phyloP scores from a whole-genome alignment of 352 stramenopile species.

The Globisporangium paroecandrum region DNA sequence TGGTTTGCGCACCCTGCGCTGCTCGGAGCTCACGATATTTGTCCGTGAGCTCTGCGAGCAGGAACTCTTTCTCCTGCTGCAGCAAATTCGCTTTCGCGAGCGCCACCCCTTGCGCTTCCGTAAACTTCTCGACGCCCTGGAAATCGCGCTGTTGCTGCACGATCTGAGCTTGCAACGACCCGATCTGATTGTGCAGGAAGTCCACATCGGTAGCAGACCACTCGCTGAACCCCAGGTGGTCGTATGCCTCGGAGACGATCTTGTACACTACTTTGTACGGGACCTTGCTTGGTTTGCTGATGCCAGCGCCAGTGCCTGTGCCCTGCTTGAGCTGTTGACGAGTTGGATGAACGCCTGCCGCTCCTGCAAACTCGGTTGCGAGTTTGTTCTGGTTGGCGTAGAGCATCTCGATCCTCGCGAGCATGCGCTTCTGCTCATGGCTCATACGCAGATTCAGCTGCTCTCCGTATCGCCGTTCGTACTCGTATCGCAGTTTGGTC shows the following conservation, averaged over 20 bases:
- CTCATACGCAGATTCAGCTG: conserved; percentile 53
- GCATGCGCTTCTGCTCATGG: conserved; percentile 49
- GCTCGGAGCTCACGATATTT: conserved; percentile 38
- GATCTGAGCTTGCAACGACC: conserved; percentile 19
- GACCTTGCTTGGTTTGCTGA: conserved; percentile 4
- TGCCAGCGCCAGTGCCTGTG: conserved; percentile 12
- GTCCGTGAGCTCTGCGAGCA: conserved; percentile 47
- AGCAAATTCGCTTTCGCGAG: conserved; percentile 38
- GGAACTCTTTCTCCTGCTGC: conserved; percentile 53
- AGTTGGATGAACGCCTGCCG: background rate
- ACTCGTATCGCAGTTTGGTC: conserved; percentile 39
- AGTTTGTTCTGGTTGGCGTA: conserved; percentile 19
- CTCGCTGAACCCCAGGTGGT: conserved; percentile 41
- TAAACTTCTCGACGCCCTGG: conserved; percentile 10
- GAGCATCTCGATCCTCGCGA: conserved; percentile 49
- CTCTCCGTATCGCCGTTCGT: conserved; percentile 46
- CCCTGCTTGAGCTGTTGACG: conserved; percentile 5
- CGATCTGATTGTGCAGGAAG: conserved; percentile 27
- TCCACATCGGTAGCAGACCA: conserved; percentile 57
- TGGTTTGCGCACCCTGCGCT: conserved; percentile 16
- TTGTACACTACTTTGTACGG: conserved; percentile 27
- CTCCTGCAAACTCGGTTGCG: conserved; percentile 5
- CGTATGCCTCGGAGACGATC: conserved; percentile 37
- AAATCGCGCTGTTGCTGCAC: conserved; percentile 20
- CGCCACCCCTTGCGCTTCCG: conserved; percentile 29